phyloP scores from a whole-genome alignment of 257 asterid species.

The Solanum peruvianum region DNA sequence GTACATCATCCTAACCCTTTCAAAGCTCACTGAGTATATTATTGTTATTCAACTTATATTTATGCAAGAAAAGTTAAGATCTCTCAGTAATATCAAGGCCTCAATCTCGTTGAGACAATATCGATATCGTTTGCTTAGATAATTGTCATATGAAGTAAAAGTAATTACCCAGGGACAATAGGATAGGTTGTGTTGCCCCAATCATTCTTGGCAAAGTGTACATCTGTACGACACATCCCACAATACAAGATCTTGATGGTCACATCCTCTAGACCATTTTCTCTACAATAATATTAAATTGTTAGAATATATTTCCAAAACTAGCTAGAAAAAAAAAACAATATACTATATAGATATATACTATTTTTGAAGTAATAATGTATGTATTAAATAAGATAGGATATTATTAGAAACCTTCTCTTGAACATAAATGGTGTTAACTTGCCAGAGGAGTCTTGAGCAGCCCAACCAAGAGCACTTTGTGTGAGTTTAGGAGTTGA shows the following conservation, averaged over 20 bases:
- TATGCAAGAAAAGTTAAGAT: too few relatives aligned
- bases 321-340: not conserved
- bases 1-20: too few relatives aligned
- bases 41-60: too few relatives aligned
- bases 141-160: too few relatives aligned
- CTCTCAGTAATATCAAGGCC: too few relatives aligned
- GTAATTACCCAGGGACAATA: conserved; percentile 9
- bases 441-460: conserved; percentile 1
- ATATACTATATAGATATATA: not conserved
- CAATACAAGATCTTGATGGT: conserved; percentile 6
- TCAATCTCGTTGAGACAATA: too few relatives aligned
- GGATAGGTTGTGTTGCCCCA: conserved; percentile 2
- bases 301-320: not conserved
- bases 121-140: too few relatives aligned
- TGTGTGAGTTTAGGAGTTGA: not conserved
- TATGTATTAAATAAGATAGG: not conserved
- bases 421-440: conserved; percentile 9
- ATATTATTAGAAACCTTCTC: not conserved
- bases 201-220: conserved; percentile 8
- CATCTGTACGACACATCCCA: conserved; percentile 12
- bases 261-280: conserved; percentile 4
- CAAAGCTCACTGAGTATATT: too few relatives aligned
- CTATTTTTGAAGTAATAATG: not conserved
- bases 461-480: conserved; percentile 11
- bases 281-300: not conserved